These are phyloP conservation scores for Oryza rufipogon DNA, from an alignment of 176 grass and related monocot genomes.

Conservation along the genomic window DNA sequence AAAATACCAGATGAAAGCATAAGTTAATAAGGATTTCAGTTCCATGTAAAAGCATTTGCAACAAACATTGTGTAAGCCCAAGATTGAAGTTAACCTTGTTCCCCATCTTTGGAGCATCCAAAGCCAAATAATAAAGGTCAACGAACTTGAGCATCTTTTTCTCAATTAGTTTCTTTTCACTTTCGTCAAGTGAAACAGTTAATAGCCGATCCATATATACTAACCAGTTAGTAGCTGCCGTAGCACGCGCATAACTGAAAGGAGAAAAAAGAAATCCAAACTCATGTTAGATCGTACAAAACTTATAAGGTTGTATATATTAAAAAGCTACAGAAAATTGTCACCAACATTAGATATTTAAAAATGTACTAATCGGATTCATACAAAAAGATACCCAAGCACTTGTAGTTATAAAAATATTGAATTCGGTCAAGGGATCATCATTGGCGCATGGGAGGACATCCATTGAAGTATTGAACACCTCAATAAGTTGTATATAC, in stretches of 20 bases:
- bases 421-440: too few relatives aligned
- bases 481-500: conserved; percentile 6
- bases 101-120: conserved; percentile 71
- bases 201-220: conserved; percentile 70
- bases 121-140: conserved; percentile 76
- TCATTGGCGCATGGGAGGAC: too few relatives aligned
- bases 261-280: conserved; percentile 11
- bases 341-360: background rate
- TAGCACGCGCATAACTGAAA: conserved; percentile 47
- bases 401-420: too few relatives aligned
- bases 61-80: background rate
- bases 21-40: background rate
- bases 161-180: conserved; percentile 30
- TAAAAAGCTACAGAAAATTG: background rate
- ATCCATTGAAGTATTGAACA: background rate
- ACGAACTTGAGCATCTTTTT: conserved; percentile 58
- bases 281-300: conserved; percentile 3
- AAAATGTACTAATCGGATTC: background rate
- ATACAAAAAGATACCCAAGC: background rate
- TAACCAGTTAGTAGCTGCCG: conserved; percentile 64
- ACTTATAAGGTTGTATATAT: background rate
- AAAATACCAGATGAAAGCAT: background rate
- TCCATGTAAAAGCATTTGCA: background rate
- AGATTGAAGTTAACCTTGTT: conserved; percentile 50
- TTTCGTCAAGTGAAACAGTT: conserved; percentile 41